Base-by-base conservation (phyloP, 106 monocot species). In the Platanthera guangdongensis region DNA sequence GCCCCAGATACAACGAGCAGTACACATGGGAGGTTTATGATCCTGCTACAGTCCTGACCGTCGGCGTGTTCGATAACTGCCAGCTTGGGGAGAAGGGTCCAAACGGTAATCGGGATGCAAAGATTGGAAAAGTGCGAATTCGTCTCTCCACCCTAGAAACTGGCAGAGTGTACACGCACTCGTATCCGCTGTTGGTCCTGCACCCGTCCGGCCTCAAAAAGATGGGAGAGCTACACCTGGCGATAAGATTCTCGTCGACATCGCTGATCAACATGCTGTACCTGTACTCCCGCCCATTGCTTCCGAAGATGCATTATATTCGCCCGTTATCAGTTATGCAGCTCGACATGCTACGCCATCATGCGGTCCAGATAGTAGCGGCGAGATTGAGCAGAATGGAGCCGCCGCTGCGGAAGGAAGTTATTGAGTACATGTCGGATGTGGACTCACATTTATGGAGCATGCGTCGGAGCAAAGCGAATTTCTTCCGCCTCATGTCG, bases 11-110 rank as follows among this genome's bases (percentile, higher is more conserved):
- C 83, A 83, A 83, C 55, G 83, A 83, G 79, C 83, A 83, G 60
- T 83, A 83, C 70, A 83, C 83, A 50, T 83, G 83, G 83, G 83
- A 83, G 79, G 83, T 83, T 8, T 83, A 83, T 62, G 83, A 83
- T 75, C 79, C 83, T 1, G 74, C 83, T 4, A 83, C 83, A 6
- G 83, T 83, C 53, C 75, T 83, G 5, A 83, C 83, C 3, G 51
- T 83, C 6, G 83, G 83, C 7, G 83, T 83, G 18, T 83, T 83
- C 50, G 83, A 83, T 46, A 83, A 83, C 73, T 79, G 75, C 75
- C 83, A 83, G 79, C 70, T 83, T 4, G 83, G 79, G 8, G 83
- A 83, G 19, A 83, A 83, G 74, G 71, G 57, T 7, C 55, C 60
- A 22, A 75, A 78, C 60, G 75, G 79, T 6, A 55, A 55, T 55